A percentile compares a stretch with the other conserved stretches of the same genome.
Conservation (phyloP, 345 rosid genomes). For the Psidium friedrichsthalianum region DNA sequence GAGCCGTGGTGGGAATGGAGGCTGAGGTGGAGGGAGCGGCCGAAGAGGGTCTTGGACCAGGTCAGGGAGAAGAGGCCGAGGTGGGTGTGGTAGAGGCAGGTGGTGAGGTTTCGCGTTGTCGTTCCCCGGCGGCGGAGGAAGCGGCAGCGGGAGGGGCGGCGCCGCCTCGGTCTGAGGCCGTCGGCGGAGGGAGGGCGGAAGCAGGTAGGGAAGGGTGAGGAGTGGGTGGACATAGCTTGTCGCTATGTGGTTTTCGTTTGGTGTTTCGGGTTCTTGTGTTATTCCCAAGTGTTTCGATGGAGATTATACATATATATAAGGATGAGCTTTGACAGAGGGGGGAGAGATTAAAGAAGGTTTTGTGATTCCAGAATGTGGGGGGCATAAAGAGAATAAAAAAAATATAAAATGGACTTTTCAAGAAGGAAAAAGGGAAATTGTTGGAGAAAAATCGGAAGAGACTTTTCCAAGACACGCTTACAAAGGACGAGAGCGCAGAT, state of each 20-base stretch:
- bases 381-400: not conserved
- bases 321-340: not conserved
- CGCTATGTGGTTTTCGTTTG: not conserved
- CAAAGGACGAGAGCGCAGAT: not conserved
- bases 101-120: slow-evolving; percentile 51
- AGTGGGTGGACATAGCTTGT: slow-evolving; percentile 33
- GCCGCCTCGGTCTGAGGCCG: slow-evolving; percentile 5
- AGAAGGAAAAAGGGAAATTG: not conserved
- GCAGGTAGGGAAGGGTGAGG: slow-evolving; percentile 33
- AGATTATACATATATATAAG: not conserved
- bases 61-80: slow-evolving; percentile 78
- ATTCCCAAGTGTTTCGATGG: not conserved
- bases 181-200: slow-evolving; percentile 29
- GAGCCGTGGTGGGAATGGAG: slow-evolving; percentile 41
- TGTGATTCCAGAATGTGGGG: not conserved
- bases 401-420: not conserved
- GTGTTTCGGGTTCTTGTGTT: not conserved
- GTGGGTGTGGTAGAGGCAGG: slow-evolving; percentile 65
- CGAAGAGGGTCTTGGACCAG: slow-evolving; percentile 67
- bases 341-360: not conserved
- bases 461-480: slow-evolving; percentile 3
- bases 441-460: not conserved
- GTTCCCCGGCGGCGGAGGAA: slow-evolving; percentile 13
- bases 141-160: slow-evolving; percentile 8
- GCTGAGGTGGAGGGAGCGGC: slow-evolving; percentile 70